Conservation (phyloP, 192 early-diverging fungal genomes). For the Gorgonomyces haynaldii region DNA sequence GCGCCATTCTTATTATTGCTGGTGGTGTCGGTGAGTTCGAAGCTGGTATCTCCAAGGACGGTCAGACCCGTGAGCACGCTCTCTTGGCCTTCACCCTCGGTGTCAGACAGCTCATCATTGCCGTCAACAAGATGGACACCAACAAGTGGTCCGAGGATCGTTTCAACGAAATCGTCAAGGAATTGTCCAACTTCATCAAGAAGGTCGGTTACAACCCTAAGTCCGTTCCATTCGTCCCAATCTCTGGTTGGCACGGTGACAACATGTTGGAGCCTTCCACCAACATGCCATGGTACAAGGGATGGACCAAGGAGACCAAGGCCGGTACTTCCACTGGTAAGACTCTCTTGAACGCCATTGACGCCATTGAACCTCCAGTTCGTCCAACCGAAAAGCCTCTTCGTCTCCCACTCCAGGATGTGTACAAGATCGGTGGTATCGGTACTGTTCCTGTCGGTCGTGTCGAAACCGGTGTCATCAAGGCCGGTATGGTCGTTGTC, state of each 20-base stretch:
- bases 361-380: constrained; percentile 82
- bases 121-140: constrained; percentile 99
- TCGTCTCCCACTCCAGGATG: constrained; percentile 93
- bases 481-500: constrained; percentile 74
- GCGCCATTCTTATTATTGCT: constrained; percentile 92
- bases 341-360: constrained; percentile 91
- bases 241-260: constrained; percentile 97
- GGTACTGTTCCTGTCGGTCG: constrained; percentile 94
- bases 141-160: constrained; percentile 89
- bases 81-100: constrained; percentile 95
- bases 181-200: constrained; percentile 90
- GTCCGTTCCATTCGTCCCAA: constrained; percentile 88
- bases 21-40: constrained; percentile 84
- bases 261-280: constrained; percentile 90
- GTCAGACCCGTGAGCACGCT: constrained; percentile 99
- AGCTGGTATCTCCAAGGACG: constrained; percentile 98
- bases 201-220: constrained; percentile 94
- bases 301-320: constrained; percentile 89
- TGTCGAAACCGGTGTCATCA: constrained; percentile 94
- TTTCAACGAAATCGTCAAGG: constrained; percentile 94
- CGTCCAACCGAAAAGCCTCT: constrained; percentile 90
- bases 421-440: constrained; percentile 98
- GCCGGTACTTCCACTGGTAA: constrained; percentile 42
- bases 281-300: constrained; percentile 97
- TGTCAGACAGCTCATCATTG: constrained; percentile 96